A percentile compares a stretch with the other conserved stretches of the same genome.
These are phyloP conservation scores for Inosperma sp. DNA, from an alignment of 768 basidiomycete species.

Conservation along the genomic window DNA sequence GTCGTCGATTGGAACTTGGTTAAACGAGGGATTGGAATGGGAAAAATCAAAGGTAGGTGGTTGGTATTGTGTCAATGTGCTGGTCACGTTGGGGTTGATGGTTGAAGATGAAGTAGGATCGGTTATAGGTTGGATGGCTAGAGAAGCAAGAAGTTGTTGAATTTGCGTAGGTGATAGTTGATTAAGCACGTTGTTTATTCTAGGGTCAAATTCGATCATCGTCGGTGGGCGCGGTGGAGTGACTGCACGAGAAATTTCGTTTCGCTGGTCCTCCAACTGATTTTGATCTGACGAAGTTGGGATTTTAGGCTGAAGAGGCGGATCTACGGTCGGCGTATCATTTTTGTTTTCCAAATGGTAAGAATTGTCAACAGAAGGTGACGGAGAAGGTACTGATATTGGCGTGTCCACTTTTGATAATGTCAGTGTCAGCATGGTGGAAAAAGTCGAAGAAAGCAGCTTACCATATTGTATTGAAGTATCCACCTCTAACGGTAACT, in stretches of 20 bases:
- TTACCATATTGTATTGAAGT: constrained; percentile 11
- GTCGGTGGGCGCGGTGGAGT: constrained; percentile 19
- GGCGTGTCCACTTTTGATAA: constrained; percentile 49
- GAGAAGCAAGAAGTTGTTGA: constrained; percentile 50
- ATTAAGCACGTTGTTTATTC: constrained; percentile 48
- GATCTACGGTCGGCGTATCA: constrained; percentile 12
- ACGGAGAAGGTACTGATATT: constrained; percentile 32
- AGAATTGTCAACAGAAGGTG: constrained; percentile 31
- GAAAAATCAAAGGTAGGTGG: constrained; percentile 35
- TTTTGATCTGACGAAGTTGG: neutral
- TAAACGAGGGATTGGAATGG: constrained; percentile 14
- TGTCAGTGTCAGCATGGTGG: constrained; percentile 6
- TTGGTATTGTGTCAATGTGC: constrained; percentile 26
- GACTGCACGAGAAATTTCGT: constrained; percentile 17
- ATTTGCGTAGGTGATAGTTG: constrained; percentile 54
- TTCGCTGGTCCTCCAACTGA: constrained; percentile 17
- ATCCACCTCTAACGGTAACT: constrained; percentile 18
- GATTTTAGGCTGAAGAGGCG: constrained; percentile 2
- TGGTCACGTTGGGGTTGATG: constrained; percentile 19
- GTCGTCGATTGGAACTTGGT: constrained; percentile 18
- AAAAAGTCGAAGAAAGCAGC: constrained; percentile 12
- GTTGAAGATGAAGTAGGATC: constrained; percentile 25
- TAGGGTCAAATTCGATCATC: constrained; percentile 36
- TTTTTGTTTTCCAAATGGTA: constrained; percentile 12
- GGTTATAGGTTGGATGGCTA: constrained; percentile 32